A percentile compares a stretch with the other conserved stretches of the same genome.
These are phyloP conservation scores for Nakazawaea ishiwadae DNA, from an alignment of 805 yeast species.

Conservation along the genomic window DNA sequence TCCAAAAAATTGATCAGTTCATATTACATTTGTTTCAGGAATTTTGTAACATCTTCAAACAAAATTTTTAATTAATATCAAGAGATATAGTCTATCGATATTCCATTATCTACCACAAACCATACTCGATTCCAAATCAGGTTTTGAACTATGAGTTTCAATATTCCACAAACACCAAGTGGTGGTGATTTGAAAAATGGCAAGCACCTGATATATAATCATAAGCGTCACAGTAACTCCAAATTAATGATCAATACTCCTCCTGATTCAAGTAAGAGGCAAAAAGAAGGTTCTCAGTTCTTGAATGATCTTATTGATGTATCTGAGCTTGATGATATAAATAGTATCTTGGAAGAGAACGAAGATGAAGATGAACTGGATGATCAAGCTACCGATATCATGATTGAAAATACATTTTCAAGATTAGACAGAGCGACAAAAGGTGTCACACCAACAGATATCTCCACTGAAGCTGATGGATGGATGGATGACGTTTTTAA, in stretches of 20 bases:
- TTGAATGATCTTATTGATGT: slow-evolving; percentile 11
- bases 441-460: not conserved
- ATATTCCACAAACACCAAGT: slow-evolving; percentile 6
- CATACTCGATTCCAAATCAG: too few relatives aligned
- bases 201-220: not conserved
- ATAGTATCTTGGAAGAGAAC: slow-evolving; percentile 15
- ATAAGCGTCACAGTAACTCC: not conserved
- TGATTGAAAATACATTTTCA: not conserved
- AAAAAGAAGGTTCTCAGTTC: not conserved
- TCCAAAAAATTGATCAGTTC: too few relatives aligned
- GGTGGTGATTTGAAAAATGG: not conserved
- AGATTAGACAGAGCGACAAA: slow-evolving; percentile 1
- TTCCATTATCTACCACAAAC: too few relatives aligned
- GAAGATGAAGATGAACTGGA: too few relatives aligned
- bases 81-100: too few relatives aligned
- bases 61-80: too few relatives aligned
- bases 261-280: slow-evolving; percentile 15
- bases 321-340: slow-evolving; percentile 15
- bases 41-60: too few relatives aligned
- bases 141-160: slow-evolving; percentile 8
- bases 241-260: slow-evolving; percentile 14
- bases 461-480: slow-evolving; percentile 6
- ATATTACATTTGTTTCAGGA: too few relatives aligned
- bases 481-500: slow-evolving; percentile 12
- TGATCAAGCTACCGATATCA: slow-evolving; percentile 13